Percentiles rank a stretch among this genome's conserved stretches.
Evolutionary conservation across 2,329 filamentous ascomycete genomes (phyloP).

Genomic region (Pochonia chlamydosporia): DNA sequence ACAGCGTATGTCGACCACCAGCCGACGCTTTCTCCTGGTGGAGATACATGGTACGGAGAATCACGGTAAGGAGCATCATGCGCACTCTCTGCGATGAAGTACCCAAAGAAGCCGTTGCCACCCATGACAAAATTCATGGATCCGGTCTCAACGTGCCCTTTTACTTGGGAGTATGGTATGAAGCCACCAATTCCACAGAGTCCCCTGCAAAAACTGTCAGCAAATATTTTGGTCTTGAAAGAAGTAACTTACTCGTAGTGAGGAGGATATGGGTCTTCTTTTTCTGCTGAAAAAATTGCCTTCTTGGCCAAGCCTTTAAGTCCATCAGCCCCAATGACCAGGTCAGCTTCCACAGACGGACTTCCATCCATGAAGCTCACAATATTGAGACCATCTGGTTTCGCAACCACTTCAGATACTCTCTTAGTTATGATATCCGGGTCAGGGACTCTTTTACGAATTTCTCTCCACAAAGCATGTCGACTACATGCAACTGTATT

Average conservation of each 20-base stretch:
- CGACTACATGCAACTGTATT: slow-evolving; percentile 7
- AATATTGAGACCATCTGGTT: slow-evolving; percentile 10
- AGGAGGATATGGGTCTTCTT: slow-evolving; percentile 15
- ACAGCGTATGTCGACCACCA: slow-evolving; percentile 17
- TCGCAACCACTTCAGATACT: slow-evolving; percentile 13
- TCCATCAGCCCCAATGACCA: slow-evolving; percentile 21
- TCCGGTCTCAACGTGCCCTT: slow-evolving; percentile 12
- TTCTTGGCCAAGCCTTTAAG: slow-evolving; percentile 14
- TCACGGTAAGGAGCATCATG: slow-evolving; percentile 11
- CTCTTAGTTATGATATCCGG: slow-evolving; percentile 14
- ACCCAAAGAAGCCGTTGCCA: slow-evolving; percentile 18
- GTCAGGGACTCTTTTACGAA: slow-evolving; percentile 16
- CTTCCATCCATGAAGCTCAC: slow-evolving; percentile 17
- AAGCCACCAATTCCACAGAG: slow-evolving; percentile 17
- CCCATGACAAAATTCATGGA: slow-evolving; percentile 18
- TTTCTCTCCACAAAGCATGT: slow-evolving; percentile 17
- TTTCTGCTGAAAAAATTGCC: slow-evolving; percentile 15
- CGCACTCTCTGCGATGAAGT: slow-evolving; percentile 12
- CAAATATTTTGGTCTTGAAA: not conserved
- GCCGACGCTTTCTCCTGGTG: slow-evolving; percentile 11
- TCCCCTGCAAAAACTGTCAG: slow-evolving; percentile 8
- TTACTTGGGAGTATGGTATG: slow-evolving; percentile 9
- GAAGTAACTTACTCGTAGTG: slow-evolving; percentile 17
- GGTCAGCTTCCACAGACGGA: slow-evolving; percentile 15
- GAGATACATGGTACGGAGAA: slow-evolving; percentile 13